phyloP scores from a whole-genome alignment of 2,329 filamentous ascomycete species.

The Fusarium tupiense region DNA sequence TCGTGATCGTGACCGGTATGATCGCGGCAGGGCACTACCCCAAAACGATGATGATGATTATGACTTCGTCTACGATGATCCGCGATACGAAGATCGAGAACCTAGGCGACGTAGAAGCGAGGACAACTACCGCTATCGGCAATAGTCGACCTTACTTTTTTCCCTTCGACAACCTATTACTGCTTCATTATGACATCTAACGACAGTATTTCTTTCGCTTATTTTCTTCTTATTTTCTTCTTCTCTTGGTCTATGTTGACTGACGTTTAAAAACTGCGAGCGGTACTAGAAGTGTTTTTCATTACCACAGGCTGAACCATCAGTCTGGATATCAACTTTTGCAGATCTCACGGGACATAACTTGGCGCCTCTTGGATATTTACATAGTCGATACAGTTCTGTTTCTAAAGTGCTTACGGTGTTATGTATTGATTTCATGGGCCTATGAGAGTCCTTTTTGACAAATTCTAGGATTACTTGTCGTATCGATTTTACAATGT shows the following conservation, averaged over 20 bases:
- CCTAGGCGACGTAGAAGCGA: constrained; percentile 39
- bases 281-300: neutral
- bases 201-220: constrained; percentile 9
- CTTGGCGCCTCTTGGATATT: neutral
- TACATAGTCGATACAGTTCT: neutral
- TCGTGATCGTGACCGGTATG: constrained; percentile 27
- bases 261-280: neutral
- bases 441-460: neutral
- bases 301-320: neutral
- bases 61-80: constrained; percentile 45
- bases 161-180: neutral
- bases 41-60: constrained; percentile 41
- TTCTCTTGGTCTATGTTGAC: neutral
- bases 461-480: neutral
- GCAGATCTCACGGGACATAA: constrained; percentile 31
- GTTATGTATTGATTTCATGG: neutral
- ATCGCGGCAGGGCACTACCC: constrained; percentile 31
- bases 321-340: neutral
- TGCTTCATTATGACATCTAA: constrained; percentile 16
- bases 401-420: neutral
- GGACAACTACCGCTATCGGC: constrained; percentile 37
- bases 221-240: neutral
- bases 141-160: constrained; percentile 11
- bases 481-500: neutral
- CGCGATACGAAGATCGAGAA: constrained; percentile 42